A percentile compares a stretch with the other conserved stretches of the same genome.
phyloP scores from a whole-genome alignment of 768 basidiomycete species.

The Coprinopsis cinerea region DNA sequence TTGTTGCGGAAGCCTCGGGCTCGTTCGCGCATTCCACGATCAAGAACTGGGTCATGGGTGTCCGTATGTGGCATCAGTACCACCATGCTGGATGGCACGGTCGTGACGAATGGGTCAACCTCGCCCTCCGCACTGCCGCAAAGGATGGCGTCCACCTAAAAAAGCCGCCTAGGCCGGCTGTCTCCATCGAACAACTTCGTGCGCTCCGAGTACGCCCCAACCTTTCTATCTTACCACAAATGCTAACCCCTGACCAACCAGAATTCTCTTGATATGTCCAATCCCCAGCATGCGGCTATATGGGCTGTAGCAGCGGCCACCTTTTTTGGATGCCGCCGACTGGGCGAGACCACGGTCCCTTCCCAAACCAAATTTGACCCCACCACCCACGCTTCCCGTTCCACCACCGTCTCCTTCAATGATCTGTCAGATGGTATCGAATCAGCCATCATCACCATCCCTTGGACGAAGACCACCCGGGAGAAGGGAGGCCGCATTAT shows the following conservation, averaged over 20 bases:
- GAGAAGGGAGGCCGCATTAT: conserved; percentile 12
- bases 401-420: not conserved
- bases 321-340: conserved; percentile 30
- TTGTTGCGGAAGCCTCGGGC: not conserved
- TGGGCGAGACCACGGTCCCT: conserved; percentile 24
- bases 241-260: not conserved
- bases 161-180: conserved; percentile 17
- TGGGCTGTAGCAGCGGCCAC: conserved; percentile 27
- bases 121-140: conserved; percentile 9
- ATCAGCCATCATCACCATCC: conserved; percentile 18
- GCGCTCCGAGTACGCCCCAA: conserved; percentile 7
- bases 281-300: conserved; percentile 26
- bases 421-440: not conserved
- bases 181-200: conserved; percentile 26
- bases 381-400: not conserved
- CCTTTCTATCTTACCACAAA: not conserved
- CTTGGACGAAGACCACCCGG: conserved; percentile 27
- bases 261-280: not conserved
- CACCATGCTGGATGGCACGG: conserved; percentile 31
- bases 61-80: conserved; percentile 31
- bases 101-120: conserved; percentile 18
- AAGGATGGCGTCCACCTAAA: conserved; percentile 11
- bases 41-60: conserved; percentile 28
- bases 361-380: not conserved
- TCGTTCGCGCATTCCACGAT: conserved; percentile 18